phyloP scores from a whole-genome alignment of 257 asterid species.

The Gentiana macrophylla region DNA sequence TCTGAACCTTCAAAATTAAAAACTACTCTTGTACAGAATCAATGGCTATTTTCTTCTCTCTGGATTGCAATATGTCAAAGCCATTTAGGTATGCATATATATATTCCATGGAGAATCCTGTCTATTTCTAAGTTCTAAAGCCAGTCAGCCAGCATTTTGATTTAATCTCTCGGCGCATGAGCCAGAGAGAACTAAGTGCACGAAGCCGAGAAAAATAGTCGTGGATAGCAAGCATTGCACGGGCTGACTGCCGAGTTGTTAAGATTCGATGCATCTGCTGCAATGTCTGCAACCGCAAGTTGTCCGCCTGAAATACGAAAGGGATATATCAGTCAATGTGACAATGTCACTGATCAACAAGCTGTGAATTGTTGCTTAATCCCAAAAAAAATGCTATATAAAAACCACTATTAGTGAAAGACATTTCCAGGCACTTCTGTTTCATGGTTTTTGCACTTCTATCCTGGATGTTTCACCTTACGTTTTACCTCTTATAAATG shows the following conservation, averaged over 20 bases:
- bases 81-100: not conserved
- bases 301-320: slow-evolving; percentile 62
- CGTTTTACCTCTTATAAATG: too few relatives aligned
- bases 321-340: not conserved
- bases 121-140: not conserved
- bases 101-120: slow-evolving; percentile 2
- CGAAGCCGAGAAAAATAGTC: slow-evolving; percentile 89
- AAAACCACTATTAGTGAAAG: too few relatives aligned
- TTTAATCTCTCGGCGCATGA: slow-evolving; percentile 75
- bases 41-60: too few relatives aligned
- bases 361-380: too few relatives aligned
- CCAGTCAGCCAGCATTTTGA: not conserved
- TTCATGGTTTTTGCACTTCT: too few relatives aligned
- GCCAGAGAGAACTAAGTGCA: slow-evolving; percentile 95
- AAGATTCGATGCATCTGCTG: slow-evolving; percentile 87
- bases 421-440: too few relatives aligned
- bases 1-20: too few relatives aligned
- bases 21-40: too few relatives aligned
- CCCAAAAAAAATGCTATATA: too few relatives aligned
- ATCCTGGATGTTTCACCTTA: too few relatives aligned
- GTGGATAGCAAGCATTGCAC: slow-evolving; percentile 80
- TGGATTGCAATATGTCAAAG: too few relatives aligned
- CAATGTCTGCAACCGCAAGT: slow-evolving; percentile 79
- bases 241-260: slow-evolving; percentile 90
- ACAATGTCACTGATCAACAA: too few relatives aligned